phyloP scores from a whole-genome alignment of 345 rosid species.

The Brassica cretica region DNA sequence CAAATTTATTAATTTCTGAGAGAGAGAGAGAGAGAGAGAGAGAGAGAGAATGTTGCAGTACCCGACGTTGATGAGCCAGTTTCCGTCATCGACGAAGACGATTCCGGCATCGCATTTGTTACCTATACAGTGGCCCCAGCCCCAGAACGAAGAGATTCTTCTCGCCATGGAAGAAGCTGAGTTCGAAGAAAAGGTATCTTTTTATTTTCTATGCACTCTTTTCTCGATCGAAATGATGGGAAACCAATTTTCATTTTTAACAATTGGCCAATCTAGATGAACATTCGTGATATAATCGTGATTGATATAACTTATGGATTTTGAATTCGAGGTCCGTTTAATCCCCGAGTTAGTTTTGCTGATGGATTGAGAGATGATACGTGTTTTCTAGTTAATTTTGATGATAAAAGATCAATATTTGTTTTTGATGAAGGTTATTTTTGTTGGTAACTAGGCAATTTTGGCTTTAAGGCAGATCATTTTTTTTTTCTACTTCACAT shows the following conservation, averaged over 20 bases:
- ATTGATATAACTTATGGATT: not conserved
- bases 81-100: slow-evolving; percentile 59
- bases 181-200: slow-evolving; percentile 75
- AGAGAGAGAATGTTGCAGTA: slow-evolving; percentile 84
- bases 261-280: not conserved
- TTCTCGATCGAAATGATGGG: not conserved
- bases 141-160: slow-evolving; percentile 73
- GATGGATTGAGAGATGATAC: not conserved
- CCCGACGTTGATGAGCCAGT: slow-evolving; percentile 78
- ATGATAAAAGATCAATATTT: not conserved
- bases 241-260: not conserved
- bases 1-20: not conserved
- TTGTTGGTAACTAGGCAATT: not conserved
- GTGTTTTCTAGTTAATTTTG: not conserved
- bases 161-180: slow-evolving; percentile 91
- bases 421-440: slow-evolving; percentile 1
- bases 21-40: slow-evolving; percentile 5
- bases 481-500: not conserved
- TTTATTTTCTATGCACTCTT: too few relatives aligned
- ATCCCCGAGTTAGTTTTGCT: not conserved
- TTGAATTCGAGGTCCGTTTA: not conserved
- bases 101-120: slow-evolving; percentile 67
- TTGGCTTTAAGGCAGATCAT: not conserved
- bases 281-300: not conserved
- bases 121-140: slow-evolving; percentile 75